Percentiles rank a stretch among this genome's conserved stretches.
phyloP scores from a whole-genome alignment of 306 rosid genomes.

The Leucaena leucocephala region DNA sequence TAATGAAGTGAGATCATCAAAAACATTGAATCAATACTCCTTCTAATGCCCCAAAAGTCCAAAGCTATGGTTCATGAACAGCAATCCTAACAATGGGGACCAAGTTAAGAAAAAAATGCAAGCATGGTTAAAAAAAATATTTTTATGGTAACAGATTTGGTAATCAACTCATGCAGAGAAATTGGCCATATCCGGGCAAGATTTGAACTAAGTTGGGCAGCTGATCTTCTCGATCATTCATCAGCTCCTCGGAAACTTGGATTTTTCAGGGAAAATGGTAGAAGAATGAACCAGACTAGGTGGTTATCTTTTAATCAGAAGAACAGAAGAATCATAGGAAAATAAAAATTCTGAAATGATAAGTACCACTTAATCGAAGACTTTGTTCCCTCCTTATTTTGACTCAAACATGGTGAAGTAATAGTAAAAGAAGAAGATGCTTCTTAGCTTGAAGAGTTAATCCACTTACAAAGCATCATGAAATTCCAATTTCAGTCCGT shows the following conservation, averaged over 20 bases:
- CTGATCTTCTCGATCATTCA: slow-evolving; percentile 31
- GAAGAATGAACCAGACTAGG: slow-evolving; percentile 23
- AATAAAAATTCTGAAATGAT: slow-evolving; percentile 38
- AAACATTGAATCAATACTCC: slow-evolving; percentile 49
- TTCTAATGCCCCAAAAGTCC: background rate
- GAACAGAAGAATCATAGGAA: slow-evolving; percentile 21
- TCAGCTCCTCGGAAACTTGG: slow-evolving; percentile 1
- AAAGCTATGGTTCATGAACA: slow-evolving; percentile 27
- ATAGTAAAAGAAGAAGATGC: slow-evolving; percentile 33
- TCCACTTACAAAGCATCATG: slow-evolving; percentile 33
- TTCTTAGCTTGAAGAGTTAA: slow-evolving; percentile 32
- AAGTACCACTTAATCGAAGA: slow-evolving; percentile 44
- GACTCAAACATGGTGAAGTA: slow-evolving; percentile 29
- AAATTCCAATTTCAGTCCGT: slow-evolving; percentile 49
- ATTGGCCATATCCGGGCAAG: slow-evolving; percentile 25
- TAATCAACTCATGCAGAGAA: slow-evolving; percentile 28
- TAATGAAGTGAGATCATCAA: slow-evolving; percentile 35
- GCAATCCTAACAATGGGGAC: slow-evolving; percentile 19
- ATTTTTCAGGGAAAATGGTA: slow-evolving; percentile 21
- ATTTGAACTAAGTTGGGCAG: background rate
- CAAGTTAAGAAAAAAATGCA: slow-evolving; percentile 19
- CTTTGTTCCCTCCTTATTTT: background rate
- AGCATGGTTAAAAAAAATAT: background rate
- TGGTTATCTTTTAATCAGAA: background rate
- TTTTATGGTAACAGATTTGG: background rate